Conservation (phyloP, 306 rosid species). For the Trifolium dubium region DNA sequence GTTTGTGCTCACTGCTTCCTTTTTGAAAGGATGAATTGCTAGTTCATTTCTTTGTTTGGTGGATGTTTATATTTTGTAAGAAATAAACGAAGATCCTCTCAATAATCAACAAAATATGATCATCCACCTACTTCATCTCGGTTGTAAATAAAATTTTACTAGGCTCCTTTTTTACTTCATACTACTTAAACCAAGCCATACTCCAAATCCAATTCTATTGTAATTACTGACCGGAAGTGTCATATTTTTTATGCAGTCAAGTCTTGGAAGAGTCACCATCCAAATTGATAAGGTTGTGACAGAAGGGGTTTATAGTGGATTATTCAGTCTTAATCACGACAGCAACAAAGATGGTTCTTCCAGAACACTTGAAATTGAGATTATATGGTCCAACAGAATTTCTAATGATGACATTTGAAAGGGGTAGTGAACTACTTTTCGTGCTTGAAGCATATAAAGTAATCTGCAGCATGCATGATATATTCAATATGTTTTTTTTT, state of each 20-base stretch:
- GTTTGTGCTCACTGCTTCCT: conserved; percentile 28
- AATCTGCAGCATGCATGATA: conserved; percentile 36
- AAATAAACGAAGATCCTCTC: too few relatives aligned
- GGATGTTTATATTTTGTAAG: neutral
- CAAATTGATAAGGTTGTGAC: conserved; percentile 94
- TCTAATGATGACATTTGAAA: conserved; percentile 68
- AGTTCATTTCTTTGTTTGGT: conserved; percentile 22
- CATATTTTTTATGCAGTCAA: conserved; percentile 62
- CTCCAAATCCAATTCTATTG: conserved; percentile 21
- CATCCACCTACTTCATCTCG: neutral
- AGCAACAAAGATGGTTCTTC: conserved; percentile 94
- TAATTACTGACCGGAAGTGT: conserved; percentile 35
- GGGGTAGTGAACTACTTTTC: conserved; percentile 5
- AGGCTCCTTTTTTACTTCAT: conserved; percentile 7
- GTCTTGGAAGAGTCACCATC: conserved; percentile 93
- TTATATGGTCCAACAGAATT: conserved; percentile 87
- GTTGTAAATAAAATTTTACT: conserved; percentile 4
- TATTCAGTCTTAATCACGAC: conserved; percentile 92
- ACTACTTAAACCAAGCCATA: conserved; percentile 19
- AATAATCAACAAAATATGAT: too few relatives aligned
- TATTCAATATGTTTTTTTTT: conserved; percentile 41
- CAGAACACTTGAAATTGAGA: conserved; percentile 88
- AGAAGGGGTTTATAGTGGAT: conserved; percentile 93
- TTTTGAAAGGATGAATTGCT: conserved; percentile 35
- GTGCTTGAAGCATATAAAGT: conserved; percentile 25